Conservation (phyloP, 768 basidiomycete species). For the Fomitopsis serialis region DNA sequence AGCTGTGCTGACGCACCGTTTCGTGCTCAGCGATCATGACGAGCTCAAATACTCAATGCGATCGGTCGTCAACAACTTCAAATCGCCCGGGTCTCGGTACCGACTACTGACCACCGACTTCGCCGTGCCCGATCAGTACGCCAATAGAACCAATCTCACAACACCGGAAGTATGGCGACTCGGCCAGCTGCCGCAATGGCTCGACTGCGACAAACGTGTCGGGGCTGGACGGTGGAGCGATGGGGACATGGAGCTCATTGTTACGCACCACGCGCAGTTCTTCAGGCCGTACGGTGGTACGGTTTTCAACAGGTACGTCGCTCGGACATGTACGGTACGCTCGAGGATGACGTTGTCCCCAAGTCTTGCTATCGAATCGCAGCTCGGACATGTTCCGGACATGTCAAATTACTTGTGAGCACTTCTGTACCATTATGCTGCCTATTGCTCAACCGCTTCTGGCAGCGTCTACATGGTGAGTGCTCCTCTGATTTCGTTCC, state of each 20-base stretch:
- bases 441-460: not conserved
- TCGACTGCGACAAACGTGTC: conserved; percentile 12
- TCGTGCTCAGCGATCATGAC: conserved; percentile 27
- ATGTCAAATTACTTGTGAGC: conserved; percentile 28
- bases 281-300: conserved; percentile 16
- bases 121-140: conserved; percentile 12
- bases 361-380: conserved; percentile 31
- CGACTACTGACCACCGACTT: conserved; percentile 32
- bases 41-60: conserved; percentile 32
- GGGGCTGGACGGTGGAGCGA: conserved; percentile 19
- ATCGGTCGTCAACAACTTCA: conserved; percentile 26
- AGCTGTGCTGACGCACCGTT: not conserved
- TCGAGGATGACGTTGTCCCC: not conserved
- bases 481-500: not conserved
- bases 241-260: conserved; percentile 21
- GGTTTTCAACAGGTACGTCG: conserved; percentile 28
- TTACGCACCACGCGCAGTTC: conserved; percentile 27
- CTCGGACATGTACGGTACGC: not conserved
- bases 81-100: conserved; percentile 21
- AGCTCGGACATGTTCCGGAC: conserved; percentile 24
- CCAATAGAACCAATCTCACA: conserved; percentile 4
- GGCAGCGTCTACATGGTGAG: conserved; percentile 21
- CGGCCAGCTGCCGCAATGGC: conserved; percentile 37
- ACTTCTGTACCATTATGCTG: not conserved
- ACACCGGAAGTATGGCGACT: conserved; percentile 18